Percentiles rank a stretch among this genome's conserved stretches.
phyloP scores from a whole-genome alignment of 2,329 filamentous ascomycete genomes.

The Trichothecium sympodiale region DNA sequence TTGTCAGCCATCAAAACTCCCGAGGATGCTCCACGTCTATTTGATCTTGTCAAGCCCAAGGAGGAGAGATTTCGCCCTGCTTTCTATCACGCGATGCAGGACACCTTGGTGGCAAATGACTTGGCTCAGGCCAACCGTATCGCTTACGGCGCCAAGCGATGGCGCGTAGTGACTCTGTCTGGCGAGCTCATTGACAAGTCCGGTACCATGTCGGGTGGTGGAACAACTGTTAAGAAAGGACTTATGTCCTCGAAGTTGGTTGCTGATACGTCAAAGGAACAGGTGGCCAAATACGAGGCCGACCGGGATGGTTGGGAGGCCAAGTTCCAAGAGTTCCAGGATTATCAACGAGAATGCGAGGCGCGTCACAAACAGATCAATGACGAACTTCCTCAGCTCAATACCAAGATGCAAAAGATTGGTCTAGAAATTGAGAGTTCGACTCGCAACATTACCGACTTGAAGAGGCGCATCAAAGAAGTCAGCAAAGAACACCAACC shows the following conservation, averaged over 20 bases:
- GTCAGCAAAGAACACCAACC: slow-evolving; percentile 70
- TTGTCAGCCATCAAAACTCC: slow-evolving; percentile 75
- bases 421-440: slow-evolving; percentile 79
- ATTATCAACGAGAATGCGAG: slow-evolving; percentile 73
- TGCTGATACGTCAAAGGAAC: slow-evolving; percentile 77
- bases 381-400: slow-evolving; percentile 69
- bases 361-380: slow-evolving; percentile 59
- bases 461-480: slow-evolving; percentile 76
- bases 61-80: slow-evolving; percentile 78
- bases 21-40: slow-evolving; percentile 82
- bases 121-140: slow-evolving; percentile 95
- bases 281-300: slow-evolving; percentile 75
- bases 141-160: slow-evolving; percentile 84
- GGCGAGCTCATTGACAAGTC: slow-evolving; percentile 96
- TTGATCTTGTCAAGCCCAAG: slow-evolving; percentile 85
- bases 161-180: slow-evolving; percentile 91
- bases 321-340: slow-evolving; percentile 74
- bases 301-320: slow-evolving; percentile 79
- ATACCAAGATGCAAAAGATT: slow-evolving; percentile 88
- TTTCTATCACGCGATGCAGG: slow-evolving; percentile 91
- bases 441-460: slow-evolving; percentile 72
- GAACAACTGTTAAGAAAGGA: slow-evolving; percentile 78
- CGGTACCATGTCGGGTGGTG: slow-evolving; percentile 97
- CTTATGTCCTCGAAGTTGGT: slow-evolving; percentile 94
- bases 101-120: slow-evolving; percentile 87